These are phyloP conservation scores for Mangifera indica DNA, from an alignment of 345 rosid genomes.

Conservation along the genomic window DNA sequence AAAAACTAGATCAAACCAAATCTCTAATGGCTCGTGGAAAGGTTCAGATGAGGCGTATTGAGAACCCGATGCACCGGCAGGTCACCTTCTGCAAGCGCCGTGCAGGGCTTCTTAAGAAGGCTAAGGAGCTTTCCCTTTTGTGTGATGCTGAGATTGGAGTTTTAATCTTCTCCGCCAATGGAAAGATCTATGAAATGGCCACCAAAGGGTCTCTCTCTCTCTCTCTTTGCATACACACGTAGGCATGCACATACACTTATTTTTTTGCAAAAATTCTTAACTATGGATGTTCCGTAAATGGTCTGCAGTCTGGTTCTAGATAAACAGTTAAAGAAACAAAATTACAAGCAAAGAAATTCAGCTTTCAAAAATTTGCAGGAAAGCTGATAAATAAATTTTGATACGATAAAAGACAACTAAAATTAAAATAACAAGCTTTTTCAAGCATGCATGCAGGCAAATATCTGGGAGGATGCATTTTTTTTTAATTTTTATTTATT, in stretches of 20 bases:
- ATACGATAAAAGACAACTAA: too few relatives aligned
- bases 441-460: not conserved
- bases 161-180: slow-evolving; percentile 71
- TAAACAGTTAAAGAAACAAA: too few relatives aligned
- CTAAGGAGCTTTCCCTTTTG: slow-evolving; percentile 90
- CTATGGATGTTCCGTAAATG: too few relatives aligned
- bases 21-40: slow-evolving; percentile 76
- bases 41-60: slow-evolving; percentile 81
- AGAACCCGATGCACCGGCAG: slow-evolving; percentile 90
- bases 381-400: too few relatives aligned
- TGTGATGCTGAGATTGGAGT: slow-evolving; percentile 96
- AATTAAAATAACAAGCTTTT: too few relatives aligned
- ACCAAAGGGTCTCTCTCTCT: slow-evolving; percentile 62
- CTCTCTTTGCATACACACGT: not conserved
- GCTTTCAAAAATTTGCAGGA: too few relatives aligned
- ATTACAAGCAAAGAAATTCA: too few relatives aligned
- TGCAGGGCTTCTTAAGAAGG: slow-evolving; percentile 90
- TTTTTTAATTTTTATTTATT: too few relatives aligned
- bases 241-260: not conserved
- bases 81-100: slow-evolving; percentile 98
- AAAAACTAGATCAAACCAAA: not conserved
- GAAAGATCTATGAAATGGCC: slow-evolving; percentile 82
- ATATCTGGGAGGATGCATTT: too few relatives aligned
- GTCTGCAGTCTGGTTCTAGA: too few relatives aligned
- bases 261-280: too few relatives aligned